Percentiles rank a stretch among this genome's conserved stretches.
Evolutionary conservation across 2,329 filamentous ascomycete genomes (phyloP).

Genomic region (Malbranchea cinnamomea): DNA sequence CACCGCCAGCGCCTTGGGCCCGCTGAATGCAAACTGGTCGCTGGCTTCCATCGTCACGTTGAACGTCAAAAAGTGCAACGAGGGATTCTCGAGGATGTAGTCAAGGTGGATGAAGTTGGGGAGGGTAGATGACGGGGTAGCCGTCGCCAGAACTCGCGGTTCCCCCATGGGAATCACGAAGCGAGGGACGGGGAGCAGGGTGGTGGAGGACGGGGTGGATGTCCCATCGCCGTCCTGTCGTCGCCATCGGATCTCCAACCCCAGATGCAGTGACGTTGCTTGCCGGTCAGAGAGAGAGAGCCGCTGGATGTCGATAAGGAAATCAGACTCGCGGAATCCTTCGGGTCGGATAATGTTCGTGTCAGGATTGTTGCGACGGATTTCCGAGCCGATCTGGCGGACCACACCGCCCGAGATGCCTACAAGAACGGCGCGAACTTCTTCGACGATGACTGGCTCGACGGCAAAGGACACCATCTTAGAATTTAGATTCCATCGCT

Average conservation of each 20-base stretch:
- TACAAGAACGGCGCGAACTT: conserved; percentile 48
- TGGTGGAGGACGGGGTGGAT: conserved; percentile 31
- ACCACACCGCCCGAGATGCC: conserved; percentile 47
- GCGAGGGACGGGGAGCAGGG: conserved; percentile 60
- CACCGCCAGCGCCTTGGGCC: conserved; percentile 63
- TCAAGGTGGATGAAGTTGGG: conserved; percentile 31
- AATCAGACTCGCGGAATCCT: conserved; percentile 55
- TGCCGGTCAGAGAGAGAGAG: conserved; percentile 66
- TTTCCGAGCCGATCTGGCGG: conserved; percentile 34
- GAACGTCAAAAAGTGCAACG: conserved; percentile 87
- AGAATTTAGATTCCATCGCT: conserved; percentile 67
- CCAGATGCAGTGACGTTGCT: conserved; percentile 58
- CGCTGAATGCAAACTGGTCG: conserved; percentile 85
- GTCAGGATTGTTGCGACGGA: conserved; percentile 16
- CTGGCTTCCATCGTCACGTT: conserved; percentile 82
- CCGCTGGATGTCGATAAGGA: conserved; percentile 63
- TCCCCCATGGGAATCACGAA: conserved; percentile 71
- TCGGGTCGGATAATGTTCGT: conserved; percentile 42
- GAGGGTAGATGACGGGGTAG: conserved; percentile 19
- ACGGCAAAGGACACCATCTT: conserved; percentile 60
- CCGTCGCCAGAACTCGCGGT: conserved; percentile 59
- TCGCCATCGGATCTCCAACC: conserved; percentile 63
- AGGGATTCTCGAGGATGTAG: conserved; percentile 82
- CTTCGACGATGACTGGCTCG: conserved; percentile 45
- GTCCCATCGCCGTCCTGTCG: conserved; percentile 29